These are phyloP conservation scores for Starmera dryadoides DNA, from an alignment of 805 yeast genomes.

Conservation along the genomic window DNA sequence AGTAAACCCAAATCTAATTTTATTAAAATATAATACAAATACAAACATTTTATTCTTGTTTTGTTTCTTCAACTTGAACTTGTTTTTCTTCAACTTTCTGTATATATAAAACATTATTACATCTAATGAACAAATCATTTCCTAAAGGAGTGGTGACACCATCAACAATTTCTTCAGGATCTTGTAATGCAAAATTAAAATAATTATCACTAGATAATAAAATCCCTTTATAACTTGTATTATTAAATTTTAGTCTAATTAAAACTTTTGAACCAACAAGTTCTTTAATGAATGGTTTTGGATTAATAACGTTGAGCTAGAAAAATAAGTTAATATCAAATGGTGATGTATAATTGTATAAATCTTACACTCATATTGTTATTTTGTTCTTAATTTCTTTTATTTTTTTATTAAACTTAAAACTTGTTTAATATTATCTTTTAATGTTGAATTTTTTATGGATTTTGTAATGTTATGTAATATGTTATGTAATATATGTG, in stretches of 20 bases:
- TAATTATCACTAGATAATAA: constrained; percentile 81
- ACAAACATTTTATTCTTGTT: background rate
- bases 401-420: no score
- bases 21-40: background rate
- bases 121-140: constrained; percentile 80
- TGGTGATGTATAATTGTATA: background rate
- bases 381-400: no score
- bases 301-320: constrained; percentile 60
- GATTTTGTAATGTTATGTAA: no score
- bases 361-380: background rate
- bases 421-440: no score
- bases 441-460: no score
- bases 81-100: constrained; percentile 7
- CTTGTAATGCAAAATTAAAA: constrained; percentile 77
- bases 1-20: no score
- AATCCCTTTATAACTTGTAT: constrained; percentile 78
- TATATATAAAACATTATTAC: constrained; percentile 74
- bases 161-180: constrained; percentile 46
- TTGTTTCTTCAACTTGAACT: no score
- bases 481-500: no score
- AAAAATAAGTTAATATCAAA: background rate
- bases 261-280: constrained; percentile 64
- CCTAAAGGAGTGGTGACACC: constrained; percentile 43
- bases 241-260: constrained; percentile 85
- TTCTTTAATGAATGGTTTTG: constrained; percentile 82